phyloP scores from a whole-genome alignment of 78 protist species.

The Isochrysis galbana region DNA sequence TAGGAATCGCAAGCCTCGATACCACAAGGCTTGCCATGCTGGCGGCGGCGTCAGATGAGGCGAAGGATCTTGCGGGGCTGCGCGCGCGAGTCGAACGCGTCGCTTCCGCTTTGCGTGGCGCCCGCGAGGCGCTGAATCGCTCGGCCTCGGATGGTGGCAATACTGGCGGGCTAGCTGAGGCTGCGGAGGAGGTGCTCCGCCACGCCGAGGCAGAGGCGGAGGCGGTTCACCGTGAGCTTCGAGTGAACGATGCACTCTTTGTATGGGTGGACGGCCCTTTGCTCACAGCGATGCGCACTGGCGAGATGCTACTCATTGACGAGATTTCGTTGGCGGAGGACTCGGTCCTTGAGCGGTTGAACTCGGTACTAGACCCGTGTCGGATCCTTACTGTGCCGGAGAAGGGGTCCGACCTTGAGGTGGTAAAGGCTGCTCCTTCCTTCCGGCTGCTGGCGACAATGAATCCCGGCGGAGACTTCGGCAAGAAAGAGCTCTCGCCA shows the following conservation, averaged over 20 bases:
- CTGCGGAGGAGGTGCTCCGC: not conserved
- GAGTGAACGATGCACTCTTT: constrained; percentile 68
- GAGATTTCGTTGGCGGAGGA: constrained; percentile 99
- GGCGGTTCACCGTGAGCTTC: not conserved
- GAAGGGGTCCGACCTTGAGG: constrained; percentile 65
- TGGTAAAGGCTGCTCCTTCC: constrained; percentile 45
- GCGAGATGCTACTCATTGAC: constrained; percentile 90
- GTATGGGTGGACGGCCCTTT: constrained; percentile 98
- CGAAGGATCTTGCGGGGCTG: not conserved
- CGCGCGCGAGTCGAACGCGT: not conserved
- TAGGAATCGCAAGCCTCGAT: not conserved
- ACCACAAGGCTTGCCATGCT: not conserved
- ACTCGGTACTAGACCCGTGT: constrained; percentile 96
- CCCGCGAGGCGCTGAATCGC: not conserved
- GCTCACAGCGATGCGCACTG: constrained; percentile 89
- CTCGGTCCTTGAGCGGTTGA: constrained; percentile 98
- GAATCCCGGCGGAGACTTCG: constrained; percentile 99
- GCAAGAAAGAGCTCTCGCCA: constrained; percentile 98
- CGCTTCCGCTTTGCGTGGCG: not conserved
- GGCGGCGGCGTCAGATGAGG: not conserved
- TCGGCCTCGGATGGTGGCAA: not conserved
- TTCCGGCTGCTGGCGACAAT: constrained; percentile 97
- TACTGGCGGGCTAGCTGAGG: too few relatives aligned
- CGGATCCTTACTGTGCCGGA: constrained; percentile 89
- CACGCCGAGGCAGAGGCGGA: not conserved